Conservation (phyloP, 768 basidiomycete species). For the Collybiopsis confluens region DNA sequence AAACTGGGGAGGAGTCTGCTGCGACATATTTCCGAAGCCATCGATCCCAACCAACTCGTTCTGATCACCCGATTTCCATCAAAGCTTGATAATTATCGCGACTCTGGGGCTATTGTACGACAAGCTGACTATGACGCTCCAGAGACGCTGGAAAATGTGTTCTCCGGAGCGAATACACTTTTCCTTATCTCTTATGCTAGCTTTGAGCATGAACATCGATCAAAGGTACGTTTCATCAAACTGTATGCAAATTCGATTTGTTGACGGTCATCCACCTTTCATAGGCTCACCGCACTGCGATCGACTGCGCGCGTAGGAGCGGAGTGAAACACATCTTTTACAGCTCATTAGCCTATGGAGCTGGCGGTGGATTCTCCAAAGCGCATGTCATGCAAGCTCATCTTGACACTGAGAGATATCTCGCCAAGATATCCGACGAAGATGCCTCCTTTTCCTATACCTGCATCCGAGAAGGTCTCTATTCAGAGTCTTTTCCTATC, state of each 20-base stretch:
- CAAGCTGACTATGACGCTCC: not conserved
- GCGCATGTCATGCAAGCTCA: slow-evolving; percentile 5
- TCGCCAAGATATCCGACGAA: not conserved
- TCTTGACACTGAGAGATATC: slow-evolving; percentile 4
- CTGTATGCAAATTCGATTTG: not conserved
- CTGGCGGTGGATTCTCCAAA: not conserved
- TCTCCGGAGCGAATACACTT: not conserved
- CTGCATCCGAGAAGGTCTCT: not conserved
- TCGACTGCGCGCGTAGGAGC: not conserved
- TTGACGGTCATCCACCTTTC: not conserved
- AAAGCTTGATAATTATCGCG: not conserved
- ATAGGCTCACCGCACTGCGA: not conserved
- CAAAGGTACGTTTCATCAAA: not conserved
- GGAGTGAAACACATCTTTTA: slow-evolving; percentile 5
- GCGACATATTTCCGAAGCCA: not conserved
- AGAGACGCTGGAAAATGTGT: not conserved
- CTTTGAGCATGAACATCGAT: slow-evolving; percentile 2
- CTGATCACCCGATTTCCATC: not conserved
- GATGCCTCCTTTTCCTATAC: slow-evolving; percentile 2
- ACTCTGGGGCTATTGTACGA: not conserved
- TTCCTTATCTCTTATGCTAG: slow-evolving; percentile 2
- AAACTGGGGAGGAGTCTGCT: not conserved
- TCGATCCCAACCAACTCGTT: not conserved
- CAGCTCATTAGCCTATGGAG: slow-evolving; percentile 2
- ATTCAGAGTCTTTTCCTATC: slow-evolving; percentile 1